phyloP scores from a whole-genome alignment of 805 yeast genomes.

The Starmerella floris region DNA sequence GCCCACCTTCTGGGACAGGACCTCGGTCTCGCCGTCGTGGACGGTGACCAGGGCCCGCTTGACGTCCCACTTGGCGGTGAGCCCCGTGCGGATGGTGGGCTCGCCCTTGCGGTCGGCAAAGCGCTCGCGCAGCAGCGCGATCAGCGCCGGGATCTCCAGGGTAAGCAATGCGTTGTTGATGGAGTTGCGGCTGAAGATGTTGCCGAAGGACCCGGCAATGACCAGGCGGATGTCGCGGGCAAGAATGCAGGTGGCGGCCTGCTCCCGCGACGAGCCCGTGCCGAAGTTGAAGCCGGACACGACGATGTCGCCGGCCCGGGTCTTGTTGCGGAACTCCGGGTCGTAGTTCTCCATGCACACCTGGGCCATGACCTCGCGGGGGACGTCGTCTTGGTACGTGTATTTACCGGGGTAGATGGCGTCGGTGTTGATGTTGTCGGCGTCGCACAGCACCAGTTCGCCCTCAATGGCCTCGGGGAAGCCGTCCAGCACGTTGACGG shows the following conservation, averaged over 20 bases:
- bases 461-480: conserved; percentile 85
- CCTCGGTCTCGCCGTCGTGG: conserved; percentile 43
- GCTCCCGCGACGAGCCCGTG: conserved; percentile 97
- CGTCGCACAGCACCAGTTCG: conserved; percentile 88
- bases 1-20: conserved; percentile 79
- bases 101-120: conserved; percentile 42
- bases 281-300: conserved; percentile 93
- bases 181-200: conserved; percentile 88
- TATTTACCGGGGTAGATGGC: conserved; percentile 98
- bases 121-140: conserved; percentile 58
- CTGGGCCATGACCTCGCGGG: conserved; percentile 92
- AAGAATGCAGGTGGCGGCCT: conserved; percentile 95
- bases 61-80: conserved; percentile 88
- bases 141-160: conserved; percentile 80
- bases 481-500: conserved; percentile 62
- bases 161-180: conserved; percentile 93
- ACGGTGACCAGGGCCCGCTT: conserved; percentile 70
- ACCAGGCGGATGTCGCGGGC: conserved; percentile 88
- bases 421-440: conserved; percentile 86
- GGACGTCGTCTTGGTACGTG: conserved; percentile 95
- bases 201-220: conserved; percentile 95
- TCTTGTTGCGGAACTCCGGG: conserved; percentile 67
- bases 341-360: conserved; percentile 99
- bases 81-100: conserved; percentile 87
- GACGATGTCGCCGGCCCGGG: conserved; percentile 76